Conservation (phyloP, 306 rosid genomes). For the Cicer bijugum region DNA sequence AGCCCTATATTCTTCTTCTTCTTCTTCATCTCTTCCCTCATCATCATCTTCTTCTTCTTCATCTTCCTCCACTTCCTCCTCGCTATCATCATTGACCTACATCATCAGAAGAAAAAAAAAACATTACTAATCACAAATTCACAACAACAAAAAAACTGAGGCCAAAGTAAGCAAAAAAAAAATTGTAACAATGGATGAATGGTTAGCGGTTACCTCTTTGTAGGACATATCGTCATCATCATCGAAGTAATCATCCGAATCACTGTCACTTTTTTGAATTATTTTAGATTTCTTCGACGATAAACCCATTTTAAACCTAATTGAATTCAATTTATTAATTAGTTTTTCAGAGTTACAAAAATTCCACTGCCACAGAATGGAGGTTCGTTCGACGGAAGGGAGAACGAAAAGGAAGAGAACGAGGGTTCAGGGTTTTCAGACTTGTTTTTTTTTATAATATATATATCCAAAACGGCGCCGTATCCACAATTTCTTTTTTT, state of each 20-base stretch:
- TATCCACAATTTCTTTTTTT: too few species aligned
- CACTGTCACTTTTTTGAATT: slow-evolving; percentile 43
- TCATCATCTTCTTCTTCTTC: slow-evolving; percentile 41
- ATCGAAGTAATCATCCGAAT: slow-evolving; percentile 45
- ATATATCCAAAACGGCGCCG: too few species aligned
- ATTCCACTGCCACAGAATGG: too few species aligned
- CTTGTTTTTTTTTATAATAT: too few species aligned
- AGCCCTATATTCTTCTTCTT: slow-evolving; percentile 44
- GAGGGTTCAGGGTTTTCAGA: too few species aligned
- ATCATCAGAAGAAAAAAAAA: slow-evolving; percentile 33
- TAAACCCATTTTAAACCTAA: slow-evolving; percentile 49
- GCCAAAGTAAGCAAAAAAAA: not conserved
- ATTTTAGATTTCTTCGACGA: slow-evolving; percentile 51
- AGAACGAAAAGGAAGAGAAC: too few species aligned
- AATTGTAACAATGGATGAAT: not conserved
- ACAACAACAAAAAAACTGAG: not conserved
- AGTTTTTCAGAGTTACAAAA: too few species aligned
- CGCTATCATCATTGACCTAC: slow-evolving; percentile 45
- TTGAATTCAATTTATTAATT: not conserved
- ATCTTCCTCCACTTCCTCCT: slow-evolving; percentile 20
- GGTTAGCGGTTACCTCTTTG: slow-evolving; percentile 47
- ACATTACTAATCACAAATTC: slow-evolving; percentile 26
- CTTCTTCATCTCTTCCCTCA: slow-evolving; percentile 44
- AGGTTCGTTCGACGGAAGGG: too few species aligned
- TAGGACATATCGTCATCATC: slow-evolving; percentile 42